Percentiles rank a stretch among this genome's conserved stretches.
Evolutionary conservation across 306 rosid genomes (phyloP).

Genomic region (Ceratonia siliqua): DNA sequence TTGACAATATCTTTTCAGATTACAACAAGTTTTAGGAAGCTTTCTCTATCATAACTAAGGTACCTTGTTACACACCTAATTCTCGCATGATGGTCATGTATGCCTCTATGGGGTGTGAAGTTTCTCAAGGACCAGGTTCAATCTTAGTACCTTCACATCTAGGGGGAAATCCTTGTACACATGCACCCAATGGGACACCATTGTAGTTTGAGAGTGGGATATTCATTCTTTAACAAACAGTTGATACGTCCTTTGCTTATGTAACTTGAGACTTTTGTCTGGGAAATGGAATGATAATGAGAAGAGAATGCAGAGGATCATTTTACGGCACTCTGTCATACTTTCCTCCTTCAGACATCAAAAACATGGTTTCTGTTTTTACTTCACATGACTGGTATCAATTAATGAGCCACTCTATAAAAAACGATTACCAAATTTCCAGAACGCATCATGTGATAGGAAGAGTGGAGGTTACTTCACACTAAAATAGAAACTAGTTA

Average conservation of each 20-base stretch:
- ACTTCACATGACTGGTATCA: background rate
- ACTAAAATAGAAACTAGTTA: background rate
- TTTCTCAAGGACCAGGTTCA: no score
- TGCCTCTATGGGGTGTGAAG: no score
- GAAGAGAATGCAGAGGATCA: background rate
- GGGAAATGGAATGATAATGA: no score
- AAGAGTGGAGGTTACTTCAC: background rate
- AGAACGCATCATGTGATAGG: conserved; percentile 6
- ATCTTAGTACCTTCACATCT: background rate
- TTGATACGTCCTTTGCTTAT: no score
- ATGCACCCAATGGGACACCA: no score
- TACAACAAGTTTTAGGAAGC: no score
- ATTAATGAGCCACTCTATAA: background rate
- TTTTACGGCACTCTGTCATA: background rate
- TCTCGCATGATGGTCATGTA: no score
- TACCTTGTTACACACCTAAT: no score
- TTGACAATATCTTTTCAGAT: no score
- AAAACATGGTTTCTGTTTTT: background rate
- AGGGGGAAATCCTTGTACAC: background rate
- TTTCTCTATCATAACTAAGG: no score
- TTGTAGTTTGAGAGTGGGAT: no score
- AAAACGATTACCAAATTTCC: background rate
- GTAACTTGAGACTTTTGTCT: background rate
- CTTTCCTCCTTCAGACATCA: background rate
- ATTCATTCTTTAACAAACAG: no score